phyloP scores from a whole-genome alignment of 2,329 filamentous ascomycete genomes.

The Tympanopsis confertula region DNA sequence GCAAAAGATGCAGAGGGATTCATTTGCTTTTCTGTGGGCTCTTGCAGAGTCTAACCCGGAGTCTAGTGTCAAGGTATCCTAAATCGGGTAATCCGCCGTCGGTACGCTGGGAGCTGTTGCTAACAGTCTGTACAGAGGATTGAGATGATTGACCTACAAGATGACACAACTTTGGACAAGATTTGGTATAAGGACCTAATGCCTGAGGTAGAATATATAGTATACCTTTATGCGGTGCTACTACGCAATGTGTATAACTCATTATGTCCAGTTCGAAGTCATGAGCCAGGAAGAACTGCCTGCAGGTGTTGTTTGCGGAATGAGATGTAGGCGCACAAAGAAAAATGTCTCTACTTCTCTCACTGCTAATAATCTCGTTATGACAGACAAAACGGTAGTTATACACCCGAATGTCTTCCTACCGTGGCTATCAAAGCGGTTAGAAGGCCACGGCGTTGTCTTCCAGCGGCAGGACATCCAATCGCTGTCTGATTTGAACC shows the following conservation, averaged over 20 bases:
- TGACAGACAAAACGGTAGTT: constrained; percentile 9
- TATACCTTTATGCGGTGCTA: too few relatives aligned
- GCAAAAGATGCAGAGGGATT: constrained; percentile 13
- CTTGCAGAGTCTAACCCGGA: constrained; percentile 6
- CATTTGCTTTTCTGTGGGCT: constrained; percentile 5
- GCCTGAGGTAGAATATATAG: too few relatives aligned
- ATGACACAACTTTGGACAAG: constrained; percentile 3
- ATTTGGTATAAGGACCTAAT: constrained; percentile 1
- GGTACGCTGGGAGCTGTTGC: too few relatives aligned
- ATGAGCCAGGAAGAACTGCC: constrained; percentile 1
- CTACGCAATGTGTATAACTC: too few relatives aligned
- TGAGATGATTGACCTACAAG: constrained; percentile 5
- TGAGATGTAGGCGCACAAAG: too few relatives aligned
- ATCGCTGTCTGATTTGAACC: constrained; percentile 8
- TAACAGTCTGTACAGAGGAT: too few relatives aligned
- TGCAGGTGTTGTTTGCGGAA: constrained; percentile 4
- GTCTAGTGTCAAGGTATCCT: constrained; percentile 6
- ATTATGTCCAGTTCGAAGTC: constrained; percentile 1
- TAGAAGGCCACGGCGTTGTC: constrained; percentile 9
- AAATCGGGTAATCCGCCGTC: too few relatives aligned
- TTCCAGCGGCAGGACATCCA: constrained; percentile 9
- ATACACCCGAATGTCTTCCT: constrained; percentile 11
- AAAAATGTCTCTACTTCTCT: too few relatives aligned
- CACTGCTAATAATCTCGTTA: constrained; percentile 8
- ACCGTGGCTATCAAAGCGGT: constrained; percentile 9